Conservation (phyloP, 495 filamentous ascomycete species). For the Lineolata rhizophorae region DNA sequence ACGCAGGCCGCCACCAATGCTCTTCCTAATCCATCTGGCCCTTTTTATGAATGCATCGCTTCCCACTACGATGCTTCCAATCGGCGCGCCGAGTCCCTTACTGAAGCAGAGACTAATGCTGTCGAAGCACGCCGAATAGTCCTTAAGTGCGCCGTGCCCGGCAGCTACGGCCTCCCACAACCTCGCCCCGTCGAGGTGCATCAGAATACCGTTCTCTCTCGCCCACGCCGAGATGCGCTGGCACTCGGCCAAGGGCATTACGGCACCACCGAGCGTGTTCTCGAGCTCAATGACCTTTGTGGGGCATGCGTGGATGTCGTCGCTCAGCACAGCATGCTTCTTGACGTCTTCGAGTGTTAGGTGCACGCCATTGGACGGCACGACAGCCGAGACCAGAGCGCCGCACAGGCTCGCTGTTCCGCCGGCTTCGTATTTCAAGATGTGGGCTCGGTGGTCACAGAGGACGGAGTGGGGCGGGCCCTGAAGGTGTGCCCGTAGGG, state of each 20-base stretch:
- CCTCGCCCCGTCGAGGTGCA: constrained; percentile 72
- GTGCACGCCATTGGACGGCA: constrained; percentile 42
- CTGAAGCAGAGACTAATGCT: constrained; percentile 68
- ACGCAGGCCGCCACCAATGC: constrained; percentile 61
- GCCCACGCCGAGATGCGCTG: constrained; percentile 48
- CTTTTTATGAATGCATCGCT: constrained; percentile 40
- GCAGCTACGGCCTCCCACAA: constrained; percentile 31
- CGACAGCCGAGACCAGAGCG: constrained; percentile 33
- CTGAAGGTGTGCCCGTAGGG: constrained; percentile 39
- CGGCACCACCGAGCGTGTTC: constrained; percentile 59
- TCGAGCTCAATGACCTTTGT: constrained; percentile 67
- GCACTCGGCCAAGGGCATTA: constrained; percentile 54
- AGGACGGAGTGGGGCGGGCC: constrained; percentile 53
- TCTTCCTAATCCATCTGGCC: constrained; percentile 63
- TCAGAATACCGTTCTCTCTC: constrained; percentile 36
- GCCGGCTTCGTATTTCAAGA: constrained; percentile 51
- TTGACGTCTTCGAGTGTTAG: constrained; percentile 59
- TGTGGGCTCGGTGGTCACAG: constrained; percentile 42
- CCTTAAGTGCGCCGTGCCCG: constrained; percentile 26
- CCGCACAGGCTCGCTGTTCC: constrained; percentile 38
- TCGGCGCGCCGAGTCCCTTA: constrained; percentile 76
- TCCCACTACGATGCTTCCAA: constrained; percentile 63
- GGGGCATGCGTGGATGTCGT: constrained; percentile 40
- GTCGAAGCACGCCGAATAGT: constrained; percentile 55
- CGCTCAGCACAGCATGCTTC: constrained; percentile 26